Evolutionary conservation across 495 filamentous ascomycete species (phyloP).

Genomic region (Cercophora newfieldiana): DNA sequence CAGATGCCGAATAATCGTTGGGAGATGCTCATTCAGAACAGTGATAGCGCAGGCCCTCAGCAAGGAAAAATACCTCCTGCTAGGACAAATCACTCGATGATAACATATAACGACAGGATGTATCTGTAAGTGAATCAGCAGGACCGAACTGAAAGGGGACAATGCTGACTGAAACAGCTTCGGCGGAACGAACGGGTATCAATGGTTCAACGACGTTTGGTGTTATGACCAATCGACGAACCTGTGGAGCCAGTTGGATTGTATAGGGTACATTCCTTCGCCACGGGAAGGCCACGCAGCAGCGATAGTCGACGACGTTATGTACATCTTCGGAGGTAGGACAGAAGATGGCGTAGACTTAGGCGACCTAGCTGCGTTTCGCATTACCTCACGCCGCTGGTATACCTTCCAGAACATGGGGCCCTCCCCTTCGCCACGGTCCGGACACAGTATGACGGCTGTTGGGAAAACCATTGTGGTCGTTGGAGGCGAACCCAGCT

Average conservation of each 20-base stretch:
- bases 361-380: slow-evolving; percentile 92
- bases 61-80: slow-evolving; percentile 77
- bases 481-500: slow-evolving; percentile 90
- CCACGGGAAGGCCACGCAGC: slow-evolving; percentile 94
- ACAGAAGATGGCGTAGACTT: slow-evolving; percentile 89
- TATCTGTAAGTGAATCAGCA: slow-evolving; percentile 69
- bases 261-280: slow-evolving; percentile 94
- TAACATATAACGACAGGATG: slow-evolving; percentile 90
- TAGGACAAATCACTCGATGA: slow-evolving; percentile 90
- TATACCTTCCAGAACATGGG: slow-evolving; percentile 99
- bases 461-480: slow-evolving; percentile 90
- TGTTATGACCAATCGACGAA: slow-evolving; percentile 83
- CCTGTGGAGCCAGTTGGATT: slow-evolving; percentile 83
- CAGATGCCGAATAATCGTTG: slow-evolving; percentile 86
- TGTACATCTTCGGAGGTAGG: slow-evolving; percentile 99
- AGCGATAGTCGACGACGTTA: slow-evolving; percentile 90
- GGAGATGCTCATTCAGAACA: slow-evolving; percentile 84
- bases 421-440: slow-evolving; percentile 86
- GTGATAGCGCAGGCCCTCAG: slow-evolving; percentile 64
- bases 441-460: slow-evolving; percentile 96
- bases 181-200: slow-evolving; percentile 89
- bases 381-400: slow-evolving; percentile 88
- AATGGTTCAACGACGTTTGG: slow-evolving; percentile 99
- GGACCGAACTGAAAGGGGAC: not conserved
- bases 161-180: slow-evolving; percentile 60